phyloP scores from a whole-genome alignment of 805 yeast genomes.

The Wickerhamomyces strasburgensis region DNA sequence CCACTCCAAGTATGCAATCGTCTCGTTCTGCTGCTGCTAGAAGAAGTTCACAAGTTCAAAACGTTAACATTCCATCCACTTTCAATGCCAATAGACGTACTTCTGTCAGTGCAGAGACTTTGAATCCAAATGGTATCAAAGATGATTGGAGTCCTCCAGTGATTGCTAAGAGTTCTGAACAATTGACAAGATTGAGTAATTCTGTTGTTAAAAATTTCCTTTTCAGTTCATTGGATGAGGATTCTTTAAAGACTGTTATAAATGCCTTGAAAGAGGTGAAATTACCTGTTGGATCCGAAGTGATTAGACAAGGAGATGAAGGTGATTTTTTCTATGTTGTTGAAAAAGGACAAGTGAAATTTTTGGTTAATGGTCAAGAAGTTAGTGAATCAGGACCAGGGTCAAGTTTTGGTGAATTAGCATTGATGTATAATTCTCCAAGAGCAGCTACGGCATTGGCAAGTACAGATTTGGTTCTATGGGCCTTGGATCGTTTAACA shows the following conservation, averaged over 20 bases:
- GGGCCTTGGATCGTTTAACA: slow-evolving; percentile 92
- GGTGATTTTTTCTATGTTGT: slow-evolving; percentile 90
- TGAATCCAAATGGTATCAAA: slow-evolving; percentile 66
- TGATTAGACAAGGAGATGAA: slow-evolving; percentile 88
- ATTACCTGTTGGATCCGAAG: slow-evolving; percentile 52
- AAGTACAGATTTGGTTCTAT: slow-evolving; percentile 62
- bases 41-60: slow-evolving; percentile 17
- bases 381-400: slow-evolving; percentile 81
- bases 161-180: slow-evolving; percentile 56
- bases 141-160: slow-evolving; percentile 70
- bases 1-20: slow-evolving; percentile 6
- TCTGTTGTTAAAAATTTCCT: slow-evolving; percentile 78
- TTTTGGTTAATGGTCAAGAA: slow-evolving; percentile 56
- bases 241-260: slow-evolving; percentile 70
- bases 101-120: slow-evolving; percentile 84
- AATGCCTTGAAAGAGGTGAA: slow-evolving; percentile 76
- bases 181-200: slow-evolving; percentile 60
- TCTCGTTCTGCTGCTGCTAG: slow-evolving; percentile 10
- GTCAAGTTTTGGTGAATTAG: slow-evolving; percentile 92
- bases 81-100: slow-evolving; percentile 83
- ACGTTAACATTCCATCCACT: slow-evolving; percentile 43
- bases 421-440: slow-evolving; percentile 95
- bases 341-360: slow-evolving; percentile 81
- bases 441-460: slow-evolving; percentile 94
- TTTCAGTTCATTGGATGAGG: slow-evolving; percentile 77